phyloP scores from a whole-genome alignment of 2,329 filamentous ascomycete species.

The Dryadomyces quercivorus region DNA sequence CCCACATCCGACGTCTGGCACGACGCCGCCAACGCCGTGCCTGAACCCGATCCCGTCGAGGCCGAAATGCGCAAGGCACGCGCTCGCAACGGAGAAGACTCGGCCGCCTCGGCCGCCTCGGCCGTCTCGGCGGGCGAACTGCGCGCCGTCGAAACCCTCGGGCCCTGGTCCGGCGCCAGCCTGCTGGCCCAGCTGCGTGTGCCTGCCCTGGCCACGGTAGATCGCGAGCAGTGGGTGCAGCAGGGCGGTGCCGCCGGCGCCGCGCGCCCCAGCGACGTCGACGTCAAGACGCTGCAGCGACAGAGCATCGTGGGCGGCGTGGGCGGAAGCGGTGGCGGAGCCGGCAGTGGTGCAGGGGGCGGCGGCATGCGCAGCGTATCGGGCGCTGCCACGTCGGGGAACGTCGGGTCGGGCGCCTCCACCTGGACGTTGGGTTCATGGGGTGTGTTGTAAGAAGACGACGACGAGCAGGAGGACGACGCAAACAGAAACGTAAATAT shows the following conservation, averaged over 20 bases:
- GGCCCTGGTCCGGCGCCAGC: conserved; percentile 64
- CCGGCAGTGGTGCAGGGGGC: conserved; percentile 28
- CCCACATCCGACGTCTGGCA: conserved; percentile 15
- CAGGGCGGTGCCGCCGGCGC: conserved; percentile 52
- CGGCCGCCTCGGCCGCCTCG: background rate
- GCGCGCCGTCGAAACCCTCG: conserved; percentile 55
- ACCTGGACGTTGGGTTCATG: conserved; percentile 53
- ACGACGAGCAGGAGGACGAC: background rate
- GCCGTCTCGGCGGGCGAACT: conserved; percentile 36
- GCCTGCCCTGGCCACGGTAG: conserved; percentile 55
- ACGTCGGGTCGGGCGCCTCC: conserved; percentile 19
- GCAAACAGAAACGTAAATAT: background rate
- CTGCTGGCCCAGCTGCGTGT: conserved; percentile 56
- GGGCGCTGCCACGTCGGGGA: background rate
- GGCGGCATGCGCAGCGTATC: conserved; percentile 9
- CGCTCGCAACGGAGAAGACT: conserved; percentile 15
- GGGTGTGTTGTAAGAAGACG: conserved; percentile 29
- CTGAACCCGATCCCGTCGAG: conserved; percentile 46
- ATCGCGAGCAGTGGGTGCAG: conserved; percentile 58
- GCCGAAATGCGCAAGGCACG: conserved; percentile 34
- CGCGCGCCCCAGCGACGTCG: conserved; percentile 45
- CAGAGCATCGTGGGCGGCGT: conserved; percentile 52
- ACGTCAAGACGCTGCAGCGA: conserved; percentile 41
- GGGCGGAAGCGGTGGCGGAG: conserved; percentile 22
- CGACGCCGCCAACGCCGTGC: conserved; percentile 30